Conservation (phyloP, 768 basidiomycete genomes). For the Vararia minispora region DNA sequence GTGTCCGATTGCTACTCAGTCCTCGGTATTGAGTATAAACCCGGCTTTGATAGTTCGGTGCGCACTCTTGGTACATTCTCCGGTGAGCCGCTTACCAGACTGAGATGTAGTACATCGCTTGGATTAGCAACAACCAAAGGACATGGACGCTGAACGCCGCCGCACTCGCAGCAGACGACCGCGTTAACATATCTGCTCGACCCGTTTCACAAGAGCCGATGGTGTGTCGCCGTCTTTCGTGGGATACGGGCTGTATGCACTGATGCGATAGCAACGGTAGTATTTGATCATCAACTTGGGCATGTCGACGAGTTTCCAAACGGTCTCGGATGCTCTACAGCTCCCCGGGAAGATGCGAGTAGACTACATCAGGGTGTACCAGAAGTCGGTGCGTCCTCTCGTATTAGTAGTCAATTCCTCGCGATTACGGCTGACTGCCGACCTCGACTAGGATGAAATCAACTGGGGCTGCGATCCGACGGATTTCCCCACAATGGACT, state of each 20-base stretch:
- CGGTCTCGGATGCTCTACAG: constrained; percentile 39
- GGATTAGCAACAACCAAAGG: constrained; percentile 27
- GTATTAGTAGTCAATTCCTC: no score
- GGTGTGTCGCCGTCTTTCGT: constrained; percentile 18
- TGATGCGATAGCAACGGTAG: constrained; percentile 17
- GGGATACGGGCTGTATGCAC: neutral
- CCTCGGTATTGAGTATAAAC: constrained; percentile 67
- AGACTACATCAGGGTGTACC: constrained; percentile 79
- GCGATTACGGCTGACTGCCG: no score
- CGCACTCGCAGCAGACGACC: constrained; percentile 24
- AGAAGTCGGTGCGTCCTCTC: no score
- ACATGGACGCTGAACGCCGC: constrained; percentile 29
- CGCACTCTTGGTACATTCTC: neutral
- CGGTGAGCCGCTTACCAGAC: neutral
- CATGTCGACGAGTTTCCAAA: constrained; percentile 45
- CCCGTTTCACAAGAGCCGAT: constrained; percentile 33
- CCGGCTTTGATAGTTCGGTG: constrained; percentile 19
- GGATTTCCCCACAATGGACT: constrained; percentile 61
- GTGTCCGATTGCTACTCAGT: constrained; percentile 50
- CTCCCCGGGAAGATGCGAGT: constrained; percentile 53
- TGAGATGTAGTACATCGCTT: constrained; percentile 26
- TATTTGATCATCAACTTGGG: constrained; percentile 49
- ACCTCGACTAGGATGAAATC: constrained; percentile 30
- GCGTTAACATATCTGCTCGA: constrained; percentile 22
- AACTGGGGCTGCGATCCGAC: constrained; percentile 62